phyloP scores from a whole-genome alignment of 768 basidiomycete species.

The Mycena olivaceomarginata region DNA sequence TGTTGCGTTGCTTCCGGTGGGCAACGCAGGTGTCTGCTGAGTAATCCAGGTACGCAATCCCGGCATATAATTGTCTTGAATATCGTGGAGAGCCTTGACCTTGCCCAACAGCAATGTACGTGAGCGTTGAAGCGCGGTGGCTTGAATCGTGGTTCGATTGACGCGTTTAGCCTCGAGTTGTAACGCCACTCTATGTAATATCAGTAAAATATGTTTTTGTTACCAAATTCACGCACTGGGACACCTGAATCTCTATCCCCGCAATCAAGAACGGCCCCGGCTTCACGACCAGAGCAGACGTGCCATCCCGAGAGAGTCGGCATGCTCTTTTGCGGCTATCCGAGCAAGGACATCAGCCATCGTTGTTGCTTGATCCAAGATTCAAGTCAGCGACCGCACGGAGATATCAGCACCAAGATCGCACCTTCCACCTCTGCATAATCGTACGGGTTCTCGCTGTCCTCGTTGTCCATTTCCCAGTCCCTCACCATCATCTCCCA shows the following conservation, averaged over 20 bases:
- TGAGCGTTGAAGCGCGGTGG: not conserved
- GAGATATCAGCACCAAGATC: not conserved
- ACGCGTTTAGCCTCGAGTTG: not conserved
- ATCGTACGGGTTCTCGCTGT: slow-evolving; percentile 38
- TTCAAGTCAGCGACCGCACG: too few species aligned
- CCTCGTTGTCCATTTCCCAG: slow-evolving; percentile 37
- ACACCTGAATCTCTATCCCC: slow-evolving; percentile 32
- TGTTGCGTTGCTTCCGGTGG: not conserved
- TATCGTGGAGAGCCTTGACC: not conserved
- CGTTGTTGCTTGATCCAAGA: slow-evolving; percentile 14
- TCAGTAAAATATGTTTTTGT: not conserved
- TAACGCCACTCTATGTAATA: not conserved
- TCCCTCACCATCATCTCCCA: slow-evolving; percentile 41
- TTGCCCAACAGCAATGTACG: not conserved
- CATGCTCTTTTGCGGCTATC: slow-evolving; percentile 41
- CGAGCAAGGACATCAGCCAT: slow-evolving; percentile 27
- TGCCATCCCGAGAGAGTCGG: not conserved
- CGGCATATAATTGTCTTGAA: not conserved
- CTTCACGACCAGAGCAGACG: not conserved
- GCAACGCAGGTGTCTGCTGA: not conserved
- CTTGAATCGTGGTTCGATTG: not conserved
- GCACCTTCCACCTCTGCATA: slow-evolving; percentile 35
- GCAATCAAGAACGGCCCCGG: slow-evolving; percentile 36
- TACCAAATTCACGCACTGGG: slow-evolving; percentile 5
- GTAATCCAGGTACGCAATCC: not conserved